Evolutionary conservation across 352 stramenopile genomes (phyloP).

Genomic region (Globisporangium polare): DNA sequence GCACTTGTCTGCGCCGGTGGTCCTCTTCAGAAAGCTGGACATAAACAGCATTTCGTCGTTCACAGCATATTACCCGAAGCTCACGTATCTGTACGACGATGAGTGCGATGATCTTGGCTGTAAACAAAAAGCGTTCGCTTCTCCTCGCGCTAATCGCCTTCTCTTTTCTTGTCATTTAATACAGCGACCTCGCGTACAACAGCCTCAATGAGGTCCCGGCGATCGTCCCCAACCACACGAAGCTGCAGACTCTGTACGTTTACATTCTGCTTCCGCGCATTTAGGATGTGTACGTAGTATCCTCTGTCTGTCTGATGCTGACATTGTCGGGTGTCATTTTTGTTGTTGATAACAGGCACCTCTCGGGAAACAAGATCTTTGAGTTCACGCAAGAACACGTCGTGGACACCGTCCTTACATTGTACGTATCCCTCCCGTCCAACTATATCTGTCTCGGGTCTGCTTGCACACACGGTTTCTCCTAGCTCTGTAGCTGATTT

Average conservation of each 20-base stretch:
- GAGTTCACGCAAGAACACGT: slow-evolving; percentile 3
- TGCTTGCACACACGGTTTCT: no score
- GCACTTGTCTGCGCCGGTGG: no score
- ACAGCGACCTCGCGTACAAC: slow-evolving; percentile 5
- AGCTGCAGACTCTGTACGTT: not conserved
- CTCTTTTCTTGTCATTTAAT: no score
- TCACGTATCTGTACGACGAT: slow-evolving; percentile 7
- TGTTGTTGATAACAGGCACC: not conserved
- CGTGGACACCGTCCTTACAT: not conserved
- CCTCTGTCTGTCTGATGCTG: not conserved
- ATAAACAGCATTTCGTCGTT: not conserved
- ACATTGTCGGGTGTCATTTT: not conserved
- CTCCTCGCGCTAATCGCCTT: no score
- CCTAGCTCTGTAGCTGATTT: no score
- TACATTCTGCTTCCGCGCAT: no score
- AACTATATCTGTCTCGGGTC: not conserved
- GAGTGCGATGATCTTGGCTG: no score
- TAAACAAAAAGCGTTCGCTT: no score
- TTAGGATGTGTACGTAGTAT: no score
- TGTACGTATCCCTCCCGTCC: not conserved
- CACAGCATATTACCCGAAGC: slow-evolving; percentile 5
- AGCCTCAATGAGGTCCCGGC: not conserved
- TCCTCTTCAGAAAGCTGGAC: not conserved
- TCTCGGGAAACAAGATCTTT: slow-evolving; percentile 2
- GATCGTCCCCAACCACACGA: not conserved